Evolutionary conservation across 345 rosid genomes (phyloP), one percentile per base, ranked within the genome.

Genomic region (Eucalyptus rudis): DNA sequence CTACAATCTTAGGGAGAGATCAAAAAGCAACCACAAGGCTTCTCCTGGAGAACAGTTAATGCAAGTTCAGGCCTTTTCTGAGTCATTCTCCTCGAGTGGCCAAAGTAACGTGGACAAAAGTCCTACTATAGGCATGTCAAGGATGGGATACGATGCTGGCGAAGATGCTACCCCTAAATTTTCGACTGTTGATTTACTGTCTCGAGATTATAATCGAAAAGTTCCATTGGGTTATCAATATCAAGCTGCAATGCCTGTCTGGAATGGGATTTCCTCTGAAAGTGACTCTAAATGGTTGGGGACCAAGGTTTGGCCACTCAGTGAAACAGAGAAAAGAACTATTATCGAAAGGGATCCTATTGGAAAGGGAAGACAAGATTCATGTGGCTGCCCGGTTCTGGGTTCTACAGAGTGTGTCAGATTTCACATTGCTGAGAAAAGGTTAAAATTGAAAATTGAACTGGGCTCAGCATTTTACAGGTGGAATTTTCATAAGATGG

Each of bases 301-400:
- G 80, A 90, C 91, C 58, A 94, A 44, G 88, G 54, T 93, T 86
- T 98, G 99, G 99, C 99, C 99, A 49, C 92, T 91, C 88, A 94
- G 88, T 83, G 92, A 88, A 68, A 87, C 89, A 52, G 91, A 91
- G 86, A 87, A 20, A 51, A 93, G 81, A 51, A 36, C 79, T 89
- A 91, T 96, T n/a, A 91, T 97, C 49, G 98, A 98, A 93, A 91
- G 97, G 90, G 98, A 95, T 88, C 97, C 93, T 6, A 96, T 98
- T 56, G 99, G 99, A 52, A 97, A 93, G 92, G 99, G 98, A 90
- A 95, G 99, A 89, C 93, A 92, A 88, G 96, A 95, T 88, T 88
- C 92, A 84, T 97, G 99, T 90, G 97, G 99, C 84, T 98, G 99
- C 89, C 90, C 89, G 52, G 81, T 88, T 89, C 94, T 87, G 85